These are phyloP conservation scores for Hyaloperonospora arabidopsidis DNA, from an alignment of 352 stramenopile genomes.

Conservation along the genomic window DNA sequence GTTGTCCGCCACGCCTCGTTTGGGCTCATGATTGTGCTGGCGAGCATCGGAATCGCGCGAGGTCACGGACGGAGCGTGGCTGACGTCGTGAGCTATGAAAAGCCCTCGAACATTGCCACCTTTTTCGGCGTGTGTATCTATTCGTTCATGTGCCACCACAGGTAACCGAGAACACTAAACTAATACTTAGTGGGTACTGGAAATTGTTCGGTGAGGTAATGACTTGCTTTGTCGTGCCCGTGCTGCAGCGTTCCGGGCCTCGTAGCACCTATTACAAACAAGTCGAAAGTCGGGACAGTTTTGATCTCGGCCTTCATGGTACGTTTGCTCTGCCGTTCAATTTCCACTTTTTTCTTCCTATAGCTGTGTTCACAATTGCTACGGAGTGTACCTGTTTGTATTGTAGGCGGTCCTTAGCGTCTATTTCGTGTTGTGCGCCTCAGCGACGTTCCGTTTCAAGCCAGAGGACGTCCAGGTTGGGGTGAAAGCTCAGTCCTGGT, in stretches of 20 bases:
- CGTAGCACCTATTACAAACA: conserved; percentile 76
- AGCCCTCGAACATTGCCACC: conserved; percentile 58
- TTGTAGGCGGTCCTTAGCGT: conserved; percentile 63
- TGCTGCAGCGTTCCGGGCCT: conserved; percentile 62
- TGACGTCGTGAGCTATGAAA: conserved; percentile 69
- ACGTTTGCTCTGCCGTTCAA: conserved; percentile 9
- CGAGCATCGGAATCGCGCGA: conserved; percentile 54
- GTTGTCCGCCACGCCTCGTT: conserved; percentile 80
- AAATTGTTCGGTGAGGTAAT: too few species aligned
- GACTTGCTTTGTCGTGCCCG: conserved; percentile 1
- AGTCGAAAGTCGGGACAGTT: conserved; percentile 58
- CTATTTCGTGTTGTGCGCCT: conserved; percentile 72
- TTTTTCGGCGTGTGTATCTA: conserved; percentile 87
- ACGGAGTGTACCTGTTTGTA: conserved; percentile 16
- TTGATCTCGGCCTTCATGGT: conserved; percentile 64
- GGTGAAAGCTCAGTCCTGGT: conserved; percentile 14
- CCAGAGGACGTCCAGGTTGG: conserved; percentile 70
- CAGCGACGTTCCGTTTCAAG: conserved; percentile 73
- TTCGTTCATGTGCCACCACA: conserved; percentile 89
- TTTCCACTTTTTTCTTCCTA: not conserved
- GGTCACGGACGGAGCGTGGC: conserved; percentile 51
- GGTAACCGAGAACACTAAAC: conserved; percentile 23
- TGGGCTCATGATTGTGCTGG: conserved; percentile 76
- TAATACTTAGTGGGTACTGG: not conserved
- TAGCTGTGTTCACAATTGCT: not conserved